phyloP scores from a whole-genome alignment of 441 rosid genomes.

The Metrosideros polymorpha region DNA sequence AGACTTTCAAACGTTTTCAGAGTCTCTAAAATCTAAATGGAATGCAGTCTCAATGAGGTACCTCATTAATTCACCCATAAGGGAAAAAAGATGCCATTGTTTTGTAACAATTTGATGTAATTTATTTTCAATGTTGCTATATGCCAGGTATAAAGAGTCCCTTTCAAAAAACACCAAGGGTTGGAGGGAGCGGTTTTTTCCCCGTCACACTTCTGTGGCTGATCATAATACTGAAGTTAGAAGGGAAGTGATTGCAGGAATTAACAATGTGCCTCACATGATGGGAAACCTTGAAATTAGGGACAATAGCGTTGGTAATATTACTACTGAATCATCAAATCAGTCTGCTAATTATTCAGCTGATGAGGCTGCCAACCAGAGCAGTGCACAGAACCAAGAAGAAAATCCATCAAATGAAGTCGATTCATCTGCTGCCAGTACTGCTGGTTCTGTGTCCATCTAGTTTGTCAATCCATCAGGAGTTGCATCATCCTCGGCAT shows the following conservation, averaged over 20 bases:
- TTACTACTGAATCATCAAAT: conserved; percentile 27
- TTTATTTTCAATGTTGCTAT: background rate
- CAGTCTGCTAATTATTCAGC: conserved; percentile 15
- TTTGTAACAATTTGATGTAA: background rate
- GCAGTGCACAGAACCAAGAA: conserved; percentile 3
- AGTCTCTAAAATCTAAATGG: conserved; percentile 16
- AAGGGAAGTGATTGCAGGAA: conserved; percentile 46
- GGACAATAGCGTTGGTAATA: conserved; percentile 30
- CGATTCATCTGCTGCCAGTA: conserved; percentile 18
- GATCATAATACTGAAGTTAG: conserved; percentile 37
- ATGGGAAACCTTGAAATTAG: conserved; percentile 46
- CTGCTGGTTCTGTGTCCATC: conserved; percentile 30
- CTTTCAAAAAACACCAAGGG: conserved; percentile 51
- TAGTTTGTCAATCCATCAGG: conserved; percentile 12
- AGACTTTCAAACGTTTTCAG: conserved; percentile 36
- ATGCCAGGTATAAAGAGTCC: conserved; percentile 31
- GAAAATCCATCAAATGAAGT: conserved; percentile 13
- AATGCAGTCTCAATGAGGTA: conserved; percentile 25
- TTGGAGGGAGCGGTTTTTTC: conserved; percentile 56
- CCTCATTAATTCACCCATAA: background rate
- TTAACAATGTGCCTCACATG: conserved; percentile 35
- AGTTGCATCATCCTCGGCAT: conserved; percentile 34
- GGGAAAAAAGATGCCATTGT: background rate
- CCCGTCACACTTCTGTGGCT: conserved; percentile 44
- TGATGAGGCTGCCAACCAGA: conserved; percentile 16